These are phyloP conservation scores for Cucurbita argyrosperma DNA, from an alignment of 306 rosid species.

Conservation along the genomic window DNA sequence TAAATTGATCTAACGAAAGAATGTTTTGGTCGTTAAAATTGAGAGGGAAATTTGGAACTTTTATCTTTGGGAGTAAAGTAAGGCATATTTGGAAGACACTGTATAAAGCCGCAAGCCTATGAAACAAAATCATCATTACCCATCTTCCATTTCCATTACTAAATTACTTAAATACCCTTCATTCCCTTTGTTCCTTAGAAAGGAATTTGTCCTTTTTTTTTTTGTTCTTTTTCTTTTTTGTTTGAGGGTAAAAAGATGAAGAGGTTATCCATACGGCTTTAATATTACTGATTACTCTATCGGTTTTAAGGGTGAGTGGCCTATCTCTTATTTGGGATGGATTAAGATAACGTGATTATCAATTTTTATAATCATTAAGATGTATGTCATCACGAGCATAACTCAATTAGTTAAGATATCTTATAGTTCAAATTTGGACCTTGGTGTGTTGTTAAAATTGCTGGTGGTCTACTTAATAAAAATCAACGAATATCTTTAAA, in stretches of 20 bases:
- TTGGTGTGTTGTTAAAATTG: too few species aligned
- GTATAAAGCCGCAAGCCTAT: not conserved
- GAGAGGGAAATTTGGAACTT: not conserved
- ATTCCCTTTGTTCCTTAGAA: not conserved
- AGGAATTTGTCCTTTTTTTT: not conserved
- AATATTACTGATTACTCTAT: not conserved
- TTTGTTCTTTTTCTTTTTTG: not conserved
- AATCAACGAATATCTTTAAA: too few species aligned
- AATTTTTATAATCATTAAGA: not conserved
- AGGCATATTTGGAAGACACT: not conserved
- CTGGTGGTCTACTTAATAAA: too few species aligned
- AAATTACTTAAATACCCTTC: constrained; percentile 1
- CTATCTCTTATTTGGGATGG: not conserved
- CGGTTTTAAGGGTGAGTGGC: not conserved
- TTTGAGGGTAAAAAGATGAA: not conserved
- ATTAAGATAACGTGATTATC: not conserved
- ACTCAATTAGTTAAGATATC: not conserved
- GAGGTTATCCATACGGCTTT: not conserved
- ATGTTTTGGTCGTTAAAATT: not conserved
- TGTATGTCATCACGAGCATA: not conserved
- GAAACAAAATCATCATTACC: not conserved
- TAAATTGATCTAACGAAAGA: too few species aligned
- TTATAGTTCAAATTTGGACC: too few species aligned
- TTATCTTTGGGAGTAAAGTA: not conserved
- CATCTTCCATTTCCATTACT: not conserved